Percentiles rank a stretch among this genome's conserved stretches.
These are phyloP conservation scores for Cerioporus squamosus DNA, from an alignment of 1,284 basidiomycete species.

Conservation along the genomic window DNA sequence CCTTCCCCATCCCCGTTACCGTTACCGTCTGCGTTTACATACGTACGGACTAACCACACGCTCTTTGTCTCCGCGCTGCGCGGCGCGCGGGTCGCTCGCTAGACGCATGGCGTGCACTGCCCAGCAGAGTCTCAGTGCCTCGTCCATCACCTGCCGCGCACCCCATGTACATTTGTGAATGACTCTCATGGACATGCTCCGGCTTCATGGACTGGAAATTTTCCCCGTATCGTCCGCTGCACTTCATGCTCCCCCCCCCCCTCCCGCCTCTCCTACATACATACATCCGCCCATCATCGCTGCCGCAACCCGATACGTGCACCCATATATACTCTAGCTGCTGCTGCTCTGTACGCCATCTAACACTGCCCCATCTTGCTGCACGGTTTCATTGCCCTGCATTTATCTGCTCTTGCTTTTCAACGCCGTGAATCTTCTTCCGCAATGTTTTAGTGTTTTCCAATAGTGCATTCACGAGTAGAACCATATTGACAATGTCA, in stretches of 20 bases:
- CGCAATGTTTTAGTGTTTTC: background rate
- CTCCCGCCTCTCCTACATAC: background rate
- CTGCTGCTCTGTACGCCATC: too few species aligned
- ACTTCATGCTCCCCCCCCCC: too few species aligned
- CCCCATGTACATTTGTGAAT: background rate
- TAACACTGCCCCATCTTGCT: too few species aligned
- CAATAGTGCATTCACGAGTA: background rate
- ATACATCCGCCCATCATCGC: background rate
- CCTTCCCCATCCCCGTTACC: too few species aligned
- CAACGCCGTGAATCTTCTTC: background rate
- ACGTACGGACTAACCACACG: background rate
- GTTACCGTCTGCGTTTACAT: background rate
- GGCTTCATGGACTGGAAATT: background rate
- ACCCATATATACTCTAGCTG: too few species aligned
- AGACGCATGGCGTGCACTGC: background rate
- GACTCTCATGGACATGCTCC: background rate
- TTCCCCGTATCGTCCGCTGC: background rate
- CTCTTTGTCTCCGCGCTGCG: background rate
- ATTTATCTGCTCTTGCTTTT: background rate
- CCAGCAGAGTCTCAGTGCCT: too few species aligned
- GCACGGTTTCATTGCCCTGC: background rate
- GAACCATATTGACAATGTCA: background rate
- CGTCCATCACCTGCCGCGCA: background rate
- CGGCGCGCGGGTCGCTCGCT: slow-evolving; percentile 1
- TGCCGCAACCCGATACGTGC: background rate